Conservation (phyloP, 2,329 filamentous ascomycete species). For the Phyllachora maydis region DNA sequence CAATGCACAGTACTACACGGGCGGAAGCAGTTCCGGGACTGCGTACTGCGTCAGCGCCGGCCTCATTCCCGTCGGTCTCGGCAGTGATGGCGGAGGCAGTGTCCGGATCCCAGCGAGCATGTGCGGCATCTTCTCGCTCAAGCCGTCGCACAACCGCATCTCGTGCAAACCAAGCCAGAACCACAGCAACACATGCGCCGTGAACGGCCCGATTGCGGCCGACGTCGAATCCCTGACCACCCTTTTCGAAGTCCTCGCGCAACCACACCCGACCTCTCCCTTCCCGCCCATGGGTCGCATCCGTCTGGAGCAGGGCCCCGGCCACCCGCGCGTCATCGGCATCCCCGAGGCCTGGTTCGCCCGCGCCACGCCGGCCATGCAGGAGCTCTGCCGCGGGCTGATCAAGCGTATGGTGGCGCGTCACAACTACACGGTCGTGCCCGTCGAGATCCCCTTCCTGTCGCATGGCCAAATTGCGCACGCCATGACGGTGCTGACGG, state of each 20-base stretch:
- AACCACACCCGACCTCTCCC: conserved; percentile 35
- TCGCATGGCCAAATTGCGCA: conserved; percentile 50
- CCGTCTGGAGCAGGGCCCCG: conserved; percentile 8
- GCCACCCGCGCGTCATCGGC: conserved; percentile 30
- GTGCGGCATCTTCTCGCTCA: conserved; percentile 57
- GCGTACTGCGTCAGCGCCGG: conserved; percentile 51
- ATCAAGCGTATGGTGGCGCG: conserved; percentile 30
- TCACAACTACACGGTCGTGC: conserved; percentile 29
- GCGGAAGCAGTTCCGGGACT: conserved; percentile 56
- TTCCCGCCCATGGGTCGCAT: conserved; percentile 23
- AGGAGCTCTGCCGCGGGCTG: conserved; percentile 17
- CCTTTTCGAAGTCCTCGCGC: conserved; percentile 41
- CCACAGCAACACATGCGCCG: conserved; percentile 38
- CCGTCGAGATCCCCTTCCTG: conserved; percentile 35
- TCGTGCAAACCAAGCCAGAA: conserved; percentile 38
- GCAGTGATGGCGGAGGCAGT: conserved; percentile 53
- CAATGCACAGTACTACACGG: conserved; percentile 52
- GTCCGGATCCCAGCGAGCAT: conserved; percentile 54
- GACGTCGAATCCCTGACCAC: conserved; percentile 47
- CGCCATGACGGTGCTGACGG: conserved; percentile 51
- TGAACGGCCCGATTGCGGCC: conserved; percentile 45
- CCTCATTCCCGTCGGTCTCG: conserved; percentile 50
- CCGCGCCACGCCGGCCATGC: conserved; percentile 17
- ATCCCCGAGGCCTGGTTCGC: conserved; percentile 45
- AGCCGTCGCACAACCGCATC: conserved; percentile 47